phyloP scores from a whole-genome alignment of 1,284 basidiomycete species.

The Heterobasidion irregulare region DNA sequence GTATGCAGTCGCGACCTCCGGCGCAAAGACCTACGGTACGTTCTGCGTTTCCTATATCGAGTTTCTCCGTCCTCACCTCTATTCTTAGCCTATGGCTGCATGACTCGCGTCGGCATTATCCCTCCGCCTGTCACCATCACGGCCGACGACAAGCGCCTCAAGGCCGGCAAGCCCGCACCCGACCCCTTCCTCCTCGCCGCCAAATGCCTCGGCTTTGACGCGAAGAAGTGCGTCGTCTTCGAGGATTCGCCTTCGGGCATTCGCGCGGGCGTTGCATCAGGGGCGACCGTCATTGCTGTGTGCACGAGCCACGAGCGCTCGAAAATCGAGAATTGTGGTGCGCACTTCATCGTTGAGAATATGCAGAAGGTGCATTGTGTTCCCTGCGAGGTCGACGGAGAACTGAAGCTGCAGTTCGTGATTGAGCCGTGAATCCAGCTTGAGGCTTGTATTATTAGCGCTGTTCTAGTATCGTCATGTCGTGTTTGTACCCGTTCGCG shows the following conservation, averaged over 20 bases:
- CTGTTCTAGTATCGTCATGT: background rate
- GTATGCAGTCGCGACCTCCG: constrained; percentile 73
- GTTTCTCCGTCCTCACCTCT: constrained; percentile 4
- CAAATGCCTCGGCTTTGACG: constrained; percentile 56
- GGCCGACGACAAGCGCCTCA: constrained; percentile 66
- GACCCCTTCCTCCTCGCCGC: constrained; percentile 75
- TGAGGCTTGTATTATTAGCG: background rate
- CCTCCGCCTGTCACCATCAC: constrained; percentile 72
- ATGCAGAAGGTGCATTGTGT: constrained; percentile 1
- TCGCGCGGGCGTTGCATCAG: constrained; percentile 62
- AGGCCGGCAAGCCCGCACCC: constrained; percentile 60
- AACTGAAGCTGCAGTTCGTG: constrained; percentile 1
- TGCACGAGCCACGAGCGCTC: background rate
- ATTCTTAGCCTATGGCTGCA: constrained; percentile 53
- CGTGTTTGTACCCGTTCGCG: background rate
- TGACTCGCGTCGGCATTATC: constrained; percentile 64
- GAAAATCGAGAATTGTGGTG: constrained; percentile 2
- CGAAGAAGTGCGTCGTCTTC: constrained; percentile 58
- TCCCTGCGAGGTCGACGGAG: background rate
- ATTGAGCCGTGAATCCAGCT: background rate
- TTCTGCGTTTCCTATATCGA: constrained; percentile 5
- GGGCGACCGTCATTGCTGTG: constrained; percentile 69
- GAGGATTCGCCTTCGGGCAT: constrained; percentile 75
- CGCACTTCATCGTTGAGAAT: constrained; percentile 2
- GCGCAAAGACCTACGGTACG: constrained; percentile 64